Conservation (phyloP, 768 basidiomycete species). For the Leccinum aurantiacum region DNA sequence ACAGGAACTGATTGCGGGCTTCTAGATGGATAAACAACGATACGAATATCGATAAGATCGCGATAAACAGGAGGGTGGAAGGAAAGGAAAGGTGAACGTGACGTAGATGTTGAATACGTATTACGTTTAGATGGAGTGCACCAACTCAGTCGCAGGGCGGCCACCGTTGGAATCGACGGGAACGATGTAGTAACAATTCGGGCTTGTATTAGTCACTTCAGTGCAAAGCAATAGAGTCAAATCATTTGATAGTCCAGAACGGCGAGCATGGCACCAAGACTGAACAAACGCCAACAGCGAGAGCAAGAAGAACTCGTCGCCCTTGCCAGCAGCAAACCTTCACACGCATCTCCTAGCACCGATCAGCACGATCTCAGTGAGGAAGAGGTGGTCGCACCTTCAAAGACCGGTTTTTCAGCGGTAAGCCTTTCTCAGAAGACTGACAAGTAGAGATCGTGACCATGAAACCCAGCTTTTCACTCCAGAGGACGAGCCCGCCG, state of each 20-base stretch:
- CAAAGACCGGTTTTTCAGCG: slow-evolving; percentile 42
- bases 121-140: too few species aligned
- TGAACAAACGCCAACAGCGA: slow-evolving; percentile 85
- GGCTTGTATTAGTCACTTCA: too few species aligned
- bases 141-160: too few species aligned
- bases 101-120: too few species aligned
- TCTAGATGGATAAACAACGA: too few species aligned
- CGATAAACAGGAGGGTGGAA: too few species aligned
- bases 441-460: slow-evolving; percentile 21
- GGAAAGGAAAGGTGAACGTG: too few species aligned
- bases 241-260: slow-evolving; percentile 3
- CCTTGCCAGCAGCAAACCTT: slow-evolving; percentile 36
- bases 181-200: too few species aligned
- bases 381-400: slow-evolving; percentile 32
- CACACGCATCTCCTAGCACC: slow-evolving; percentile 1
- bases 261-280: slow-evolving; percentile 59
- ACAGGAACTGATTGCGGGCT: too few species aligned
- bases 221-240: not conserved
- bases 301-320: slow-evolving; percentile 78
- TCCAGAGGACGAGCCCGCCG: slow-evolving; percentile 28
- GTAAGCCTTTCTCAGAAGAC: slow-evolving; percentile 32
- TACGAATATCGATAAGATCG: too few species aligned
- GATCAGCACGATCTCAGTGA: slow-evolving; percentile 36
- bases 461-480: slow-evolving; percentile 41
- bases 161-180: too few species aligned